Base-by-base conservation (phyloP, 2,329 filamentous ascomycete genomes). In the Trichoderma sp. region DNA sequence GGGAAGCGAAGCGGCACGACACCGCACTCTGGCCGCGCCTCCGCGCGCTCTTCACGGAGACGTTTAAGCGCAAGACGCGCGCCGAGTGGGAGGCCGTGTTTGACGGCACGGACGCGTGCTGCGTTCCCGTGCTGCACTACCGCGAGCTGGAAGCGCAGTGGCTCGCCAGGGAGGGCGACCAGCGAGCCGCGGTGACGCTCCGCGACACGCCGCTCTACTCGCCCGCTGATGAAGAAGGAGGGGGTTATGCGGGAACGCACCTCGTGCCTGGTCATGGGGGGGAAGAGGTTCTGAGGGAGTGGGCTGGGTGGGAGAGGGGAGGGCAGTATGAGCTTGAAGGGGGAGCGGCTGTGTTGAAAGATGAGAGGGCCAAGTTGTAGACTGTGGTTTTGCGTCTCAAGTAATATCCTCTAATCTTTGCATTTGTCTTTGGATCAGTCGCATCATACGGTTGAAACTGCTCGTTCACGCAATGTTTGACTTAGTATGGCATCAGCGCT, bases 101-200 rank as follows among this genome's bases (percentile, higher is more conserved):
- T 74, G 91, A 96, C 74, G 91, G 90, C 12, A 95, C 91, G 0
- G 94, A 98, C 78, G 94, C 94, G 1, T 98, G 94, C 76, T 92
- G 90, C 68, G 92, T 91, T n/a, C 94, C 94, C 0, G 91, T 98
- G 1, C 79, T 97, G 48, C 88, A 88, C 41, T 91, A 92, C 69
- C 72, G 70, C 0, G 93, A 97, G 77, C 80, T 97, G 50, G 85
- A 92, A 70, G 71, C 67, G 3, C 74, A 79, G 43, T 10, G 14
- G 34, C 58, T 73, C 9, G 59, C 7, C 7, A 78, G 81, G 56
- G 86, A 88, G 72, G 85, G 88, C 54, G 90, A 93, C 69, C 90
- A 92, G 78, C 78, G 91, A 67, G 90, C 90, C 1, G 78, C 83
- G 1, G 90, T 93, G 10, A 87, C 87, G 43, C 76, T 97, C 72